A percentile compares a stretch with the other conserved stretches of the same genome.
Evolutionary conservation across 2,329 filamentous ascomycete genomes (phyloP).

Genomic region (Fonsecaea pedrosoi): DNA sequence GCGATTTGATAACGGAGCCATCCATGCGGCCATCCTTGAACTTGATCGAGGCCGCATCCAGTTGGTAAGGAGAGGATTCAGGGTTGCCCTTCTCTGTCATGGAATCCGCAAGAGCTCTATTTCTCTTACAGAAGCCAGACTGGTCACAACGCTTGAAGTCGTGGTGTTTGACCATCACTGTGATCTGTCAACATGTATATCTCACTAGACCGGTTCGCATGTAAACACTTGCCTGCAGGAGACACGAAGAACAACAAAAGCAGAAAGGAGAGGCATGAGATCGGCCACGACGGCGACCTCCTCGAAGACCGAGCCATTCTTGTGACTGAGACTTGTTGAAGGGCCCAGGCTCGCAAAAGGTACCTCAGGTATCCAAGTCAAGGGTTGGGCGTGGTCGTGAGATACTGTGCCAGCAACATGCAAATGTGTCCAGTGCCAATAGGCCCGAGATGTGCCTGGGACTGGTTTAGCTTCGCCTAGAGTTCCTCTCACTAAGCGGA

Average conservation of each 20-base stretch:
- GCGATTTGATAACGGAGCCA: conserved; percentile 80
- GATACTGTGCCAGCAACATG: conserved; percentile 2
- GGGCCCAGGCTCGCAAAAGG: background rate
- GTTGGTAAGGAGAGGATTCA: conserved; percentile 81
- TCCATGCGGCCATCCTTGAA: conserved; percentile 82
- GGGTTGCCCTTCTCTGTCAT: conserved; percentile 68
- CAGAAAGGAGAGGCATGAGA: conserved; percentile 64
- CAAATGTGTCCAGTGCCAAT: conserved; percentile 25
- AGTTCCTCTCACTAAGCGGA: conserved; percentile 22
- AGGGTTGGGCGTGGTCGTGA: background rate
- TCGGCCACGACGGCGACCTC: conserved; percentile 48
- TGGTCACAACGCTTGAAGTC: conserved; percentile 98
- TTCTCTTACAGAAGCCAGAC: conserved; percentile 96
- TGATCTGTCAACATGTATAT: conserved; percentile 18
- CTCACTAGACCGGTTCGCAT: background rate
- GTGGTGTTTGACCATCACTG: conserved; percentile 88
- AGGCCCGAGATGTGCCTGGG: conserved; percentile 15
- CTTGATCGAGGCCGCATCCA: conserved; percentile 73
- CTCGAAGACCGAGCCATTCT: conserved; percentile 38
- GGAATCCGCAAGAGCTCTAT: conserved; percentile 84
- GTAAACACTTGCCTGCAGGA: conserved; percentile 64
- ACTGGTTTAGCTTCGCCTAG: conserved; percentile 16
- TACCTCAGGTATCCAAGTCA: background rate
- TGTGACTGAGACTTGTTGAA: background rate
- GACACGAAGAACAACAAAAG: conserved; percentile 65